A percentile compares a stretch with the other conserved stretches of the same genome.
These are phyloP conservation scores for Pestalotiopsis sp. DNA, from an alignment of 2,329 filamentous ascomycete genomes.

Conservation along the genomic window DNA sequence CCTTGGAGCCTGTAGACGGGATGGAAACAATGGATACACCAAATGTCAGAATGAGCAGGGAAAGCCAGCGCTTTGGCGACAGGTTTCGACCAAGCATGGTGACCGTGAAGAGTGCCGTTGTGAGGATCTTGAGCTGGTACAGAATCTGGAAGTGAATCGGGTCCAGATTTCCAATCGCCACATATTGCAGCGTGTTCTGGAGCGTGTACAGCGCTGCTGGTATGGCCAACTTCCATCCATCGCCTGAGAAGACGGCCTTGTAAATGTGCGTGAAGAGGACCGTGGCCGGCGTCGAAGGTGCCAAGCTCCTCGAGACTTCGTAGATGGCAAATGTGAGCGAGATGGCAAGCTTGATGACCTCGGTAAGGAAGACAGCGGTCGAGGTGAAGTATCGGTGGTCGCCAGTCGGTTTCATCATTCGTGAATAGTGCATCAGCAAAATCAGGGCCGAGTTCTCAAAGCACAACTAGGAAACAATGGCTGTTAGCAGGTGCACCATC, in stretches of 20 bases:
- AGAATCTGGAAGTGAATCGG: constrained; percentile 92
- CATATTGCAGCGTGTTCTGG: constrained; percentile 92
- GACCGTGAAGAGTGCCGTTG: constrained; percentile 86
- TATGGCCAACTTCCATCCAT: constrained; percentile 93
- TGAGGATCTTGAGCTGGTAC: constrained; percentile 93
- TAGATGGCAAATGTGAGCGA: constrained; percentile 86
- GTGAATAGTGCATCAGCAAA: constrained; percentile 89
- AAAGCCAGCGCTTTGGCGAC: constrained; percentile 75
- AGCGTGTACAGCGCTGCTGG: constrained; percentile 87
- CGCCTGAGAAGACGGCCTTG: constrained; percentile 80
- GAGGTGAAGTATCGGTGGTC: constrained; percentile 91
- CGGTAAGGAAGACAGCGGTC: constrained; percentile 91
- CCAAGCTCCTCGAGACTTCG: constrained; percentile 78
- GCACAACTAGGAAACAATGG: constrained; percentile 61
- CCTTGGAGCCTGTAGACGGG: constrained; percentile 59
- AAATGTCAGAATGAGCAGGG: constrained; percentile 75
- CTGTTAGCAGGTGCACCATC: background rate
- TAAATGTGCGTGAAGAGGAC: constrained; percentile 80
- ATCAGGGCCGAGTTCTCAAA: constrained; percentile 81
- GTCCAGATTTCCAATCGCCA: constrained; percentile 87
- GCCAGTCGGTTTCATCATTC: constrained; percentile 83
- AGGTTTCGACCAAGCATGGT: constrained; percentile 73
- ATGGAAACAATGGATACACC: constrained; percentile 88
- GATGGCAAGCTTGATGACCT: constrained; percentile 86
- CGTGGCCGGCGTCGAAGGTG: constrained; percentile 78